phyloP scores from a whole-genome alignment of 140 eudicot genomes.

The Oenanthe javanica region DNA sequence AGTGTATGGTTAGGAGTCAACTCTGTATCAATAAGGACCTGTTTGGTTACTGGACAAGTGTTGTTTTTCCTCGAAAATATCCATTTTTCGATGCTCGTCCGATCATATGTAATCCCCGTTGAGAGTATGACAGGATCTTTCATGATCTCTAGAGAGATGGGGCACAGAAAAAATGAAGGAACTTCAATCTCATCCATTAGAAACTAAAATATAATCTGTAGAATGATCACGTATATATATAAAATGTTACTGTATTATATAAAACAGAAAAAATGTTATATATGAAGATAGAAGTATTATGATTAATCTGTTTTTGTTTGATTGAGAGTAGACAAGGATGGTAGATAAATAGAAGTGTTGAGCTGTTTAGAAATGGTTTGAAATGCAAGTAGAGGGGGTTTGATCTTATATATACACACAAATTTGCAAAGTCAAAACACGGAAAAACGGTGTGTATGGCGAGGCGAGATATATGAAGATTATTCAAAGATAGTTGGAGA shows the following conservation, averaged over 20 bases:
- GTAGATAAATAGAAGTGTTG: not conserved
- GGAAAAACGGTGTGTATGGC: slow-evolving; percentile 7
- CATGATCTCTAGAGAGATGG: slow-evolving; percentile 45
- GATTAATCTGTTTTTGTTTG: not conserved
- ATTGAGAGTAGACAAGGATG: not conserved
- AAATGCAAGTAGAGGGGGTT: not conserved
- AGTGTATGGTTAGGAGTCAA: slow-evolving; percentile 47
- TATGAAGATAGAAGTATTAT: not conserved
- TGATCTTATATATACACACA: not conserved
- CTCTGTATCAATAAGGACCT: slow-evolving; percentile 14
- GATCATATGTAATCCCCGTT: slow-evolving; percentile 50
- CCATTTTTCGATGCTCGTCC: slow-evolving; percentile 48
- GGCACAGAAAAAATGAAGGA: slow-evolving; percentile 41
- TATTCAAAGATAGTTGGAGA: not conserved
- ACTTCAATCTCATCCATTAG: slow-evolving; percentile 31
- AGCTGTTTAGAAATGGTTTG: not conserved
- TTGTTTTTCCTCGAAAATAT: slow-evolving; percentile 21
- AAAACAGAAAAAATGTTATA: too few relatives aligned
- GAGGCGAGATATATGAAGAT: not conserved
- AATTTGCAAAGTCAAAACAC: slow-evolving; percentile 5
- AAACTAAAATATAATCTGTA: too few relatives aligned
- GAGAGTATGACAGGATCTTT: slow-evolving; percentile 38
- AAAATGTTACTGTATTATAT: too few relatives aligned
- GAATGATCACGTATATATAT: too few relatives aligned
- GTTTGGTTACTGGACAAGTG: slow-evolving; percentile 44